Evolutionary conservation across 164 flowering plant genomes (phyloP).

Genomic region (Berberis thunbergii): DNA sequence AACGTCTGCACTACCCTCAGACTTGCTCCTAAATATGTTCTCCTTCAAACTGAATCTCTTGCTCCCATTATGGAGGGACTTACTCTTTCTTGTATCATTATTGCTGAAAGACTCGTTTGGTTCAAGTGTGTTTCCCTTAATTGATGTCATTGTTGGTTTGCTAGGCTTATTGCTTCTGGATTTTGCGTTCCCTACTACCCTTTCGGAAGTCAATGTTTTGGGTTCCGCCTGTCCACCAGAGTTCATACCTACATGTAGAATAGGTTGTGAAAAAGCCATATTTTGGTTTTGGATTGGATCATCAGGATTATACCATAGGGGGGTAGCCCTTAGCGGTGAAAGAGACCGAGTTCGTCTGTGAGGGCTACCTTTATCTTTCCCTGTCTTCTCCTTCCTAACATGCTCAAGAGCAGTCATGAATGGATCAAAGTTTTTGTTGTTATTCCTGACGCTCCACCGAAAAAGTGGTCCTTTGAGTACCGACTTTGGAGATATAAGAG

Average conservation of each 20-base stretch:
- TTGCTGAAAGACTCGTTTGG: neutral
- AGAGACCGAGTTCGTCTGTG: constrained; percentile 24
- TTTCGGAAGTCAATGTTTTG: neutral
- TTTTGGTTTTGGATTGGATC: neutral
- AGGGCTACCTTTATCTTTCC: neutral
- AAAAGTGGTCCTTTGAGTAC: constrained; percentile 11
- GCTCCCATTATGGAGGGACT: constrained; percentile 5
- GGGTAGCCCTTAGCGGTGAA: constrained; percentile 19
- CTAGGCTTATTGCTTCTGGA: constrained; percentile 1
- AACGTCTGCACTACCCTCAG: constrained; percentile 10
- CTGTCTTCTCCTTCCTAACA: constrained; percentile 25
- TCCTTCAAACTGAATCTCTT: constrained; percentile 18
- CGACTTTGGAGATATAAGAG: constrained; percentile 16
- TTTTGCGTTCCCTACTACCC: constrained; percentile 5
- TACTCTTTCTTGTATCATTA: constrained; percentile 1
- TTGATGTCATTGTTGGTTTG: neutral
- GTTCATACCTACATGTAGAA: neutral
- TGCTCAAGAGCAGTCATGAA: constrained; percentile 39
- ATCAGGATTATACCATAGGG: constrained; percentile 6
- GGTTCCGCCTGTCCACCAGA: neutral
- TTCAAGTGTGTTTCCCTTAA: constrained; percentile 6
- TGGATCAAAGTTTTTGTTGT: constrained; percentile 31
- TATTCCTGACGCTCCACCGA: constrained; percentile 14
- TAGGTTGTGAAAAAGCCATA: neutral
- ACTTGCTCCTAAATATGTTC: constrained; percentile 16